A percentile compares a stretch with the other conserved stretches of the same genome.
Evolutionary conservation across 1,139 yeast genomes (phyloP).

Genomic region (Eremothecium coryli): DNA sequence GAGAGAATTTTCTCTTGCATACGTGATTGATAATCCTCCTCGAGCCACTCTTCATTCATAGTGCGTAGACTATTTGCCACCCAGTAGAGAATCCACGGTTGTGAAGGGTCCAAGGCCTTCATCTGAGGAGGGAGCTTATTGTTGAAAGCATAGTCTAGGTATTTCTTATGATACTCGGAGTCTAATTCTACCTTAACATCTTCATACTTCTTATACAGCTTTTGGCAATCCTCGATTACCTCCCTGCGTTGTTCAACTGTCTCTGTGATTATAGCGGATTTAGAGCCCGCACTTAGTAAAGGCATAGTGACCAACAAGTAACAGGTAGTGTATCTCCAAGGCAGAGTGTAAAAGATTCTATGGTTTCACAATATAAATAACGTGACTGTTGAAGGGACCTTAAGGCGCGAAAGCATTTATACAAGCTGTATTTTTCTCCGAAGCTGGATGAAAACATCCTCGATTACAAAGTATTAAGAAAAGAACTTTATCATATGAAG

Average conservation of each 20-base stretch:
- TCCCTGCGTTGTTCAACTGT: slow-evolving; percentile 38
- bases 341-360: no score
- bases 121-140: slow-evolving; percentile 35
- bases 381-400: not conserved
- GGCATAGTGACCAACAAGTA: no score
- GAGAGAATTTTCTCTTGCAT: slow-evolving; percentile 19
- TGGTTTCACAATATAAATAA: no score
- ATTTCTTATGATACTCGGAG: slow-evolving; percentile 34
- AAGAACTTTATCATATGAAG: no score
- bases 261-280: slow-evolving; percentile 23
- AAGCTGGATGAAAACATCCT: no score
- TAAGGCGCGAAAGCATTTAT: not conserved
- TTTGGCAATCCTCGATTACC: slow-evolving; percentile 34
- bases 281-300: not conserved
- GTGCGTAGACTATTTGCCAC: slow-evolving; percentile 46
- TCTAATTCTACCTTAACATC: slow-evolving; percentile 27
- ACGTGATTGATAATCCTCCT: slow-evolving; percentile 18
- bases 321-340: no score
- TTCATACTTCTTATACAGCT: slow-evolving; percentile 27
- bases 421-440: no score
- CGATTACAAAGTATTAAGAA: no score
- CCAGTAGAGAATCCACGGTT: slow-evolving; percentile 91
- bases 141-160: slow-evolving; percentile 34
- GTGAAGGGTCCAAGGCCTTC: slow-evolving; percentile 65
- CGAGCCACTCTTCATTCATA: slow-evolving; percentile 30